phyloP scores from a whole-genome alignment of 1,139 yeast genomes.

The Kodamaea ohmeri region DNA sequence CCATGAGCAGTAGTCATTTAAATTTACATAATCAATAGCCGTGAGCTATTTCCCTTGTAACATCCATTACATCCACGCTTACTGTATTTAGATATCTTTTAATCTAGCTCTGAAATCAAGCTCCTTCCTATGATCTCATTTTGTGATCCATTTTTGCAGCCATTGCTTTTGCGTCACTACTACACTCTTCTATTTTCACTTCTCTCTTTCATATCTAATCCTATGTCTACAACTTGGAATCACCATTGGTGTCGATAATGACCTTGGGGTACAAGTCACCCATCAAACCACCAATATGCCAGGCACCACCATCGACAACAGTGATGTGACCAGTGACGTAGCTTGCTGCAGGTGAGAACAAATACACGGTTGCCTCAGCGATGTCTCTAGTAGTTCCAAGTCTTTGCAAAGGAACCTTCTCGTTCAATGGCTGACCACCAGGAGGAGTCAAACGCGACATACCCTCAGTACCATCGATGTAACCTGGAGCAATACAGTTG shows the following conservation, averaged over 20 bases:
- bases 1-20: too few relatives aligned
- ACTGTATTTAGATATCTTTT: too few relatives aligned
- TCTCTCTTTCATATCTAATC: not conserved
- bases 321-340: conserved; percentile 76
- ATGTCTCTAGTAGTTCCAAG: conserved; percentile 75
- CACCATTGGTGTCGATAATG: conserved; percentile 26
- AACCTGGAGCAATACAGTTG: conserved; percentile 87
- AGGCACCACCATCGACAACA: conserved; percentile 87
- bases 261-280: conserved; percentile 37
- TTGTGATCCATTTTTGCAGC: too few relatives aligned
- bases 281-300: conserved; percentile 66
- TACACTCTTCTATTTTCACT: not conserved
- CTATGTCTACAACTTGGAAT: conserved; percentile 21
- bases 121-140: too few relatives aligned
- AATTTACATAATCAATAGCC: too few relatives aligned
- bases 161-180: too few relatives aligned
- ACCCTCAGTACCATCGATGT: conserved; percentile 81
- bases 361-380: conserved; percentile 82
- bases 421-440: conserved; percentile 32
- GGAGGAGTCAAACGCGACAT: conserved; percentile 53
- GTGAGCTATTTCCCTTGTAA: too few relatives aligned
- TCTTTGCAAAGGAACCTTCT: conserved; percentile 71
- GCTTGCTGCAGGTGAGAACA: conserved; percentile 78
- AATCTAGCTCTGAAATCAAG: too few relatives aligned
- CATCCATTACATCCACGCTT: too few relatives aligned